Base-by-base conservation (phyloP, 2,329 filamentous ascomycete genomes). In the Elsinoe perseae region DNA sequence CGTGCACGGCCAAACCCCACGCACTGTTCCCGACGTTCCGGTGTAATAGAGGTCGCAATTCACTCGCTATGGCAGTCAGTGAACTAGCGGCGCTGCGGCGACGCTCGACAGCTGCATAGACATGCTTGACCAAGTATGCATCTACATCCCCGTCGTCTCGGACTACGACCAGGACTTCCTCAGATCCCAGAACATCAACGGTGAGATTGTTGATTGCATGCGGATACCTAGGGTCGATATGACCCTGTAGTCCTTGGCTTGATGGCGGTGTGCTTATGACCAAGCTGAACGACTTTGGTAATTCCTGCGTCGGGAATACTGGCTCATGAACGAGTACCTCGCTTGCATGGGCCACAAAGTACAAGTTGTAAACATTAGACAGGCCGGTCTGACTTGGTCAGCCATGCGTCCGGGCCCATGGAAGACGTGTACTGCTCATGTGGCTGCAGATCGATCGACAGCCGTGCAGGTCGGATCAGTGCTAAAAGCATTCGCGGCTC, bases 1-100 rank as follows among this genome's bases (percentile, higher is more conserved):
- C 79, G 68, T 97, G 92, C 9, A 95, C 79, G 6, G 89, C 86
- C 48, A 95, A 71, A 0, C 92, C 93, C 93, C 93, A 98, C 2
- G 91, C 92, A 58, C 88, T 92, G 21, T 72, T 73, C 1, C 81
- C 81, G 2, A 95, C 89, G 66, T 87, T 90, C 34, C 86, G 80
- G 58, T 83, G 81, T 57, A 95, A 87, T 65, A 95, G 87, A 0
- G 74, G 73, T 64, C 58, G 73, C 62, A 67, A 66, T 57, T 65
- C 63, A 38, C 75, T 44, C 72, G 77, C 65, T 75, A 80, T 56
- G 60, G 61, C 16, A 3, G 57, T 59, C 18, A 65, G 56, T n/a
- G 44, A 60, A 56, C 56, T 65, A 10, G 58, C 59, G 25, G 64
- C 60, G 44, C 67, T 60, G 1, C 72, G 69, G 16, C 65, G 42